phyloP scores from a whole-genome alignment of 495 filamentous ascomycete species.

The Pseudoneurospora amorphoporcata region DNA sequence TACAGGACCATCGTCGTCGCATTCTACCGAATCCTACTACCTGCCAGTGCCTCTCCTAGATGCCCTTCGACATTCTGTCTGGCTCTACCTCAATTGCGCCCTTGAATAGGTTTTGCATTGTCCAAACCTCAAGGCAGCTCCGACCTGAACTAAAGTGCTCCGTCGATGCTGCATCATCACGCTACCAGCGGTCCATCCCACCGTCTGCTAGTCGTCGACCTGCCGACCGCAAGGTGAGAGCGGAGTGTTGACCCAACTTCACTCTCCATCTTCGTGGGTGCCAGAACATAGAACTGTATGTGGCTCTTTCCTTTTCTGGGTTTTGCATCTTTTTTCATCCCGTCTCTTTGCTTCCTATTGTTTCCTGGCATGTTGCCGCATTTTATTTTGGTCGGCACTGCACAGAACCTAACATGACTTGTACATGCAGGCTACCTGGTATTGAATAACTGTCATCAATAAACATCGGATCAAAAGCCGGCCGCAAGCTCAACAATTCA shows the following conservation, averaged over 20 bases:
- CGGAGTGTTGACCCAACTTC: not conserved
- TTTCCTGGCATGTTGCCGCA: not conserved
- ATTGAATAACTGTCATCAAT: not conserved
- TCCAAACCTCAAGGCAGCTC: not conserved
- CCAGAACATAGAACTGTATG: not conserved
- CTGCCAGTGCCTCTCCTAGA: not conserved
- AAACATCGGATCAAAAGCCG: not conserved
- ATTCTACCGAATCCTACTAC: not conserved
- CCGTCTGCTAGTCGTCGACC: not conserved
- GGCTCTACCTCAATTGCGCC: not conserved
- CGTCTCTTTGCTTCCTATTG: not conserved
- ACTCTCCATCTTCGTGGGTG: not conserved
- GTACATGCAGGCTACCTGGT: not conserved
- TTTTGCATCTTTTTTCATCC: not conserved
- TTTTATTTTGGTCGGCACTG: not conserved
- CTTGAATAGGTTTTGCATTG: not conserved
- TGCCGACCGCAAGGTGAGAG: not conserved
- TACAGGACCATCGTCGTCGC: not conserved
- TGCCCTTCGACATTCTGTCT: not conserved
- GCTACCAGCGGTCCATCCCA: not conserved
- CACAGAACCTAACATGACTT: not conserved
- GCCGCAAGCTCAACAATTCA: not conserved
- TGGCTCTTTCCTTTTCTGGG: not conserved
- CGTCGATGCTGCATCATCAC: not conserved
- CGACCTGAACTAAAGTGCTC: not conserved